Conservation (phyloP, 2,329 filamentous ascomycete genomes). For the Stachybotrys echinatus region DNA sequence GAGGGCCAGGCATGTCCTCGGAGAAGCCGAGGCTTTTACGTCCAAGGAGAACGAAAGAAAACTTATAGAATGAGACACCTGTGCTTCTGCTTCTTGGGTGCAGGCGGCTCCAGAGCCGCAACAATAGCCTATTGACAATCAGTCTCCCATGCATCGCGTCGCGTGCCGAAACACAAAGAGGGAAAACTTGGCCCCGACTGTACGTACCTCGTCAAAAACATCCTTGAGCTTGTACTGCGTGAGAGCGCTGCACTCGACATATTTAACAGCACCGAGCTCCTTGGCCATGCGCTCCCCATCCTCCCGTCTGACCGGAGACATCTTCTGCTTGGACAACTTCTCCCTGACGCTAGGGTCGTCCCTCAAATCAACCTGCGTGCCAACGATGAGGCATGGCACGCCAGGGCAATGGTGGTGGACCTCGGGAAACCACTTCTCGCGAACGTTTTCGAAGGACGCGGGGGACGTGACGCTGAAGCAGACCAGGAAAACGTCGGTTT, state of each 20-base stretch:
- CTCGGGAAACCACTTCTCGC: conserved; percentile 98
- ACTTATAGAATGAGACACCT: conserved; percentile 65
- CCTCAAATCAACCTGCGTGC: conserved; percentile 93
- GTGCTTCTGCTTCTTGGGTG: conserved; percentile 70
- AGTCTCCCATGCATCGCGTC: conserved; percentile 4
- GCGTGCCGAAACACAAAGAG: neutral
- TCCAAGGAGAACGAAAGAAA: neutral
- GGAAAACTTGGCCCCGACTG: neutral
- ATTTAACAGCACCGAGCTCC: conserved; percentile 96
- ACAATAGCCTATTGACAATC: conserved; percentile 72
- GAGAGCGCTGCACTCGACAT: conserved; percentile 96
- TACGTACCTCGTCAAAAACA: conserved; percentile 91
- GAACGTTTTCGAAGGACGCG: conserved; percentile 97
- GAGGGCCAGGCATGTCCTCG: neutral
- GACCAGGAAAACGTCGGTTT: conserved; percentile 97
- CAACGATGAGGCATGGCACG: conserved; percentile 95
- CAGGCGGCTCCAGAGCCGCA: conserved; percentile 83
- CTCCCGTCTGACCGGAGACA: conserved; percentile 85
- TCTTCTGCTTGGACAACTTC: conserved; percentile 93
- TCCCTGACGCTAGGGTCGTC: conserved; percentile 83
- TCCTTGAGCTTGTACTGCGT: conserved; percentile 99
- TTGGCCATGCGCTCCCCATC: conserved; percentile 96
- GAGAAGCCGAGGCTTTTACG: neutral
- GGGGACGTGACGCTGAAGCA: conserved; percentile 98
- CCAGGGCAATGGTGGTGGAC: conserved; percentile 98